Evolutionary conservation across 2,329 filamentous ascomycete genomes (phyloP).

Genomic region (Mariannaea sp.): DNA sequence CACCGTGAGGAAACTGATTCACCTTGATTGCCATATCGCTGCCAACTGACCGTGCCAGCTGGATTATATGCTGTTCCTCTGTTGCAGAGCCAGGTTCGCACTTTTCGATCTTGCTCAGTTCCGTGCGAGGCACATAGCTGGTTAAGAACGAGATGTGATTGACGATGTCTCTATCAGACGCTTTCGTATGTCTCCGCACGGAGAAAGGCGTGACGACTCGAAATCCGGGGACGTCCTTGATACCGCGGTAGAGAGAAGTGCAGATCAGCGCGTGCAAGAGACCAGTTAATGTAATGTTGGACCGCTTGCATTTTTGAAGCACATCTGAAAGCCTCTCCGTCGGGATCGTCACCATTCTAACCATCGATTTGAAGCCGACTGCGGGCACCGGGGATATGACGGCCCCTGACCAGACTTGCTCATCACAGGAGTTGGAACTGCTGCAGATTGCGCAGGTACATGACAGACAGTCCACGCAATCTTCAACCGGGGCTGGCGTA

Average conservation of each 20-base stretch:
- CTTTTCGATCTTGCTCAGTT: background rate
- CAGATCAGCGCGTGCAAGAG: constrained; percentile 16
- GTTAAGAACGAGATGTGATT: constrained; percentile 18
- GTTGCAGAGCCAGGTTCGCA: background rate
- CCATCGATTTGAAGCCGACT: too few relatives aligned
- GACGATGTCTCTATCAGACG: background rate
- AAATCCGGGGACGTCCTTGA: background rate
- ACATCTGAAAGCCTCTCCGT: too few relatives aligned
- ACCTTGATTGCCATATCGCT: constrained; percentile 1
- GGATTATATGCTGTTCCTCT: background rate
- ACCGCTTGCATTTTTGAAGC: too few relatives aligned
- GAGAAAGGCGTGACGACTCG: constrained; percentile 17
- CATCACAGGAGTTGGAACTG: too few relatives aligned
- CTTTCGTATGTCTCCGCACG: background rate
- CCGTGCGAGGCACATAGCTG: background rate
- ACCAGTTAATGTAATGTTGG: constrained; percentile 1
- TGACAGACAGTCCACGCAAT: too few relatives aligned
- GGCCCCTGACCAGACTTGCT: too few relatives aligned
- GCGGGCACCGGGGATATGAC: too few relatives aligned
- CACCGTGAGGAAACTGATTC: constrained; percentile 15
- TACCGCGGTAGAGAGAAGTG: rapidly evolving
- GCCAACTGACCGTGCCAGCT: background rate
- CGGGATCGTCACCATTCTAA: too few relatives aligned
- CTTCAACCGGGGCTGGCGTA: too few relatives aligned
- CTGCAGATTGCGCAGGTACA: too few relatives aligned